phyloP scores from a whole-genome alignment of 225 moss, liverwort and hornwort genomes.

The Physcomitrellopsis africana region DNA sequence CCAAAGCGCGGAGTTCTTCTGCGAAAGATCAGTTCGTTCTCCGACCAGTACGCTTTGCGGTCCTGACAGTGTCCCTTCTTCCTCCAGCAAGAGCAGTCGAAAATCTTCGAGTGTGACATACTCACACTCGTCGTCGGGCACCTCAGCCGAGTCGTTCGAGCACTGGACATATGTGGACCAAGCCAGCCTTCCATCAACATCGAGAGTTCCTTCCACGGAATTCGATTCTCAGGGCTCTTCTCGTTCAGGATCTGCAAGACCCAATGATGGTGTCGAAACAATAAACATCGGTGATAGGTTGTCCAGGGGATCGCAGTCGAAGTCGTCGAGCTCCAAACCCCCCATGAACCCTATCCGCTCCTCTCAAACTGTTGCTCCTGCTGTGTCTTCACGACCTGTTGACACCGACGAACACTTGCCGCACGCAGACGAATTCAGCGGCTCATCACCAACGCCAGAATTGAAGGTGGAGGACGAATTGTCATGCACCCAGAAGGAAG shows the following conservation, averaged over 20 bases:
- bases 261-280: too few relatives aligned
- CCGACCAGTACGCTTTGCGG: conserved; percentile 51
- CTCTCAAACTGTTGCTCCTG: too few relatives aligned
- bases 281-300: background rate
- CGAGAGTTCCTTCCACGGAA: too few relatives aligned
- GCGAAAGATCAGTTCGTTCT: background rate
- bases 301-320: conserved; percentile 13
- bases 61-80: conserved; percentile 26
- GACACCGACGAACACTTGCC: too few relatives aligned
- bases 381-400: too few relatives aligned
- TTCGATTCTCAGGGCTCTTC: conserved; percentile 23
- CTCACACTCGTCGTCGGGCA: conserved; percentile 47
- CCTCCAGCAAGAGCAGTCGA: conserved; percentile 26
- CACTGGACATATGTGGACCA: conserved; percentile 47
- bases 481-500: background rate
- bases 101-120: conserved; percentile 39
- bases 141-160: conserved; percentile 43
- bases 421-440: too few relatives aligned
- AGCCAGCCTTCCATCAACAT: background rate
- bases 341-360: background rate
- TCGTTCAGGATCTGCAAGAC: background rate
- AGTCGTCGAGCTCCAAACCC: conserved; percentile 15
- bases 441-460: too few relatives aligned
- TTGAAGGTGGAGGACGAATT: too few relatives aligned
- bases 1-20: conserved; percentile 35